phyloP scores from a whole-genome alignment of 805 yeast genomes.

The Spathaspora gorwiae region DNA sequence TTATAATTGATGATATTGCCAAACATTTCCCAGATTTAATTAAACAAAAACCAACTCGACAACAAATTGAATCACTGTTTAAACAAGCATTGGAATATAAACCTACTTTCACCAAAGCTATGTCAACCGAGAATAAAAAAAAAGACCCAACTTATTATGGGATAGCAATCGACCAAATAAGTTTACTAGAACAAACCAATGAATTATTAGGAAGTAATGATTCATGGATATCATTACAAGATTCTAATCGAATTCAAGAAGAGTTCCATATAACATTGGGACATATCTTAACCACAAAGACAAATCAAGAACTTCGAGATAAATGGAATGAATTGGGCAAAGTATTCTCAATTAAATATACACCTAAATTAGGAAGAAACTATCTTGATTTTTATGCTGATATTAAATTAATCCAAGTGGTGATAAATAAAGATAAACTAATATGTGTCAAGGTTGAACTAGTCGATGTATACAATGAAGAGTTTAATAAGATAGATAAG shows the following conservation, averaged over 20 bases:
- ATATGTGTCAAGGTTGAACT: slow-evolving; percentile 49
- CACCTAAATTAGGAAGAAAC: slow-evolving; percentile 1
- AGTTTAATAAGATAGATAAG: not conserved
- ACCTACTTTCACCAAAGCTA: slow-evolving; percentile 45
- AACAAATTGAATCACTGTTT: slow-evolving; percentile 45
- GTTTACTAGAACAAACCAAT: slow-evolving; percentile 7
- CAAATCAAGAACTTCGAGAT: slow-evolving; percentile 11
- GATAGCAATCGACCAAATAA: slow-evolving; percentile 10
- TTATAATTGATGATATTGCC: slow-evolving; percentile 34
- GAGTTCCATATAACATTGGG: slow-evolving; percentile 67
- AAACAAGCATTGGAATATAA: slow-evolving; percentile 47
- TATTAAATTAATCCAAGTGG: slow-evolving; percentile 39
- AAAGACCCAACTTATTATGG: slow-evolving; percentile 8
- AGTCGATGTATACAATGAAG: not conserved
- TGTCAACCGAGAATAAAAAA: slow-evolving; percentile 6
- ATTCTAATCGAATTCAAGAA: slow-evolving; percentile 38
- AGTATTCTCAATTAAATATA: too few species aligned
- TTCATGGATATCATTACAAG: slow-evolving; percentile 22
- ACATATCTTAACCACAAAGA: slow-evolving; percentile 31
- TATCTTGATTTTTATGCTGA: slow-evolving; percentile 23
- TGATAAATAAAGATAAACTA: slow-evolving; percentile 45
- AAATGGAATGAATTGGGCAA: slow-evolving; percentile 15
- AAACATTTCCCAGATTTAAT: slow-evolving; percentile 40
- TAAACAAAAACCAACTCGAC: slow-evolving; percentile 36
- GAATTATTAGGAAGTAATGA: slow-evolving; percentile 3